Percentiles rank a stretch among this genome's conserved stretches.
phyloP scores from a whole-genome alignment of 768 basidiomycete genomes.

The Austroboletus eburneus region DNA sequence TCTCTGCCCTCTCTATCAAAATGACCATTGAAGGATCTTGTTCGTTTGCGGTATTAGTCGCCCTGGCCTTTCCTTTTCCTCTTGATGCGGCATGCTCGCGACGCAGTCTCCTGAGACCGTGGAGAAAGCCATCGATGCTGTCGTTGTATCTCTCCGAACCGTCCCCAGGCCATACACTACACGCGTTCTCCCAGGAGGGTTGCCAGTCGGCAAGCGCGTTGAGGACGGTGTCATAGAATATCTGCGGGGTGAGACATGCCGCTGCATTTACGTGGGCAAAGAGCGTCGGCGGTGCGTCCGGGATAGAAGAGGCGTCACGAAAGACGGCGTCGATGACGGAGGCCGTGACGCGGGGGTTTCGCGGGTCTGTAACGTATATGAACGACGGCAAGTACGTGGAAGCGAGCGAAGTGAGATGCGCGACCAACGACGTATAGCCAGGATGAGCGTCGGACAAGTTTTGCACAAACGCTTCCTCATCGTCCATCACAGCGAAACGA shows the following conservation, averaged over 20 bases:
- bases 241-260: conserved; percentile 54
- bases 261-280: conserved; percentile 44
- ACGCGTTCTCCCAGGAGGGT: conserved; percentile 58
- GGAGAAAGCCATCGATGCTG: conserved; percentile 64
- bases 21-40: conserved; percentile 41
- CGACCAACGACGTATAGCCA: conserved; percentile 22
- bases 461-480: conserved; percentile 7
- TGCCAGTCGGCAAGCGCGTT: conserved; percentile 56
- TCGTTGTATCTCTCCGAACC: conserved; percentile 53
- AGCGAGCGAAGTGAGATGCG: conserved; percentile 28
- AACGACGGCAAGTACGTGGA: conserved; percentile 51
- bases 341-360: conserved; percentile 43
- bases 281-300: neutral
- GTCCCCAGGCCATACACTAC: conserved; percentile 50
- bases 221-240: conserved; percentile 64
- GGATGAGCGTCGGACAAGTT: conserved; percentile 14
- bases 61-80: conserved; percentile 32
- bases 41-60: neutral
- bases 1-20: conserved; percentile 64
- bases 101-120: conserved; percentile 43
- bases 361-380: conserved; percentile 61
- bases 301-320: conserved; percentile 2
- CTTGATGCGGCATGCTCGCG: too few species aligned
- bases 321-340: conserved; percentile 27
- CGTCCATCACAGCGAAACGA: conserved; percentile 14